A percentile compares a stretch with the other conserved stretches of the same genome.
These are phyloP conservation scores for Lathyrus tuberosus DNA, from an alignment of 306 rosid species.

Conservation along the genomic window DNA sequence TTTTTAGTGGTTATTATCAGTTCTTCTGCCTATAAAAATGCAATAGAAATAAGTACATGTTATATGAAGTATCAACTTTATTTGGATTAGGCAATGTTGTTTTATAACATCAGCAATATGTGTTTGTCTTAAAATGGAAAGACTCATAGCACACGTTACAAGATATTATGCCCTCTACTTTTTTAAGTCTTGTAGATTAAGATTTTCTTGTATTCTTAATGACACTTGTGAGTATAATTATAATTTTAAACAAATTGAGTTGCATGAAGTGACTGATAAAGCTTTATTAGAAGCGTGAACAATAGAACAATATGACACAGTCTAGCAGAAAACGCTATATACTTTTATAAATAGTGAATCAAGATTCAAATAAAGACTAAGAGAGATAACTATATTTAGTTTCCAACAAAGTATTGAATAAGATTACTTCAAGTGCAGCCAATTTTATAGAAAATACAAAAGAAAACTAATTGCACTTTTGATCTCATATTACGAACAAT, in stretches of 20 bases:
- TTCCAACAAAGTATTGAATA: too few species aligned
- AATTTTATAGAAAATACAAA: too few species aligned
- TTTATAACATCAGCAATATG: conserved; percentile 33
- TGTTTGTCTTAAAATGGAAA: conserved; percentile 36
- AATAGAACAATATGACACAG: background rate
- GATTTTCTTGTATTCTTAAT: conserved; percentile 47
- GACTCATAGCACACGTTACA: conserved; percentile 23
- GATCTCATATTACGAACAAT: too few species aligned
- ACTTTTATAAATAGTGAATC: too few species aligned
- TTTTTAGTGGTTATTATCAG: too few species aligned
- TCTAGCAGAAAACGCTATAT: too few species aligned
- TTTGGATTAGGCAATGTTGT: conserved; percentile 34
- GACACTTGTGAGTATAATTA: conserved; percentile 8
- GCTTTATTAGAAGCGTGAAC: conserved; percentile 1
- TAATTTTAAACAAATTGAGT: conserved; percentile 9
- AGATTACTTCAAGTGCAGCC: too few species aligned
- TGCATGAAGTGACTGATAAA: background rate
- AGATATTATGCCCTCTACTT: conserved; percentile 40
- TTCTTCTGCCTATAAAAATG: background rate
- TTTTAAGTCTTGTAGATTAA: conserved; percentile 41
- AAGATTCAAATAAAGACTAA: too few species aligned
- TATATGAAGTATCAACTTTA: conserved; percentile 37
- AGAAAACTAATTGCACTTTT: too few species aligned
- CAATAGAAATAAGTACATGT: conserved; percentile 38
- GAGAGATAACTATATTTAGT: too few species aligned